phyloP scores from a whole-genome alignment of 805 yeast genomes.

The Yamadazyma sp. region DNA sequence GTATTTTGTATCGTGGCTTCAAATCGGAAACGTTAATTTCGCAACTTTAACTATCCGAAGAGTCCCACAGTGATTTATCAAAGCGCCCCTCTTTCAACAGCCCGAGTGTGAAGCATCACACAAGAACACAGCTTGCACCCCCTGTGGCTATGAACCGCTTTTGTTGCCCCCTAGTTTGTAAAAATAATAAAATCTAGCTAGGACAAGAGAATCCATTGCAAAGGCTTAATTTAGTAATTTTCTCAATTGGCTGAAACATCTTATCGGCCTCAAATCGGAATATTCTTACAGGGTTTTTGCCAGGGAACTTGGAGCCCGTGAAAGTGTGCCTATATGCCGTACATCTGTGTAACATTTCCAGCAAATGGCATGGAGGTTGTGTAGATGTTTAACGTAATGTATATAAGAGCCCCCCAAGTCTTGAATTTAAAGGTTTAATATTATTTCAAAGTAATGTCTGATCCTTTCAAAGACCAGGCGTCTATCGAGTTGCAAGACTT shows the following conservation, averaged over 20 bases:
- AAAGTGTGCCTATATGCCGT: neutral
- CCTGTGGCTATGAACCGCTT: too few species aligned
- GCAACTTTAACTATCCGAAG: too few species aligned
- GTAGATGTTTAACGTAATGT: neutral
- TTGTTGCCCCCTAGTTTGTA: too few species aligned
- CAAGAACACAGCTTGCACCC: too few species aligned
- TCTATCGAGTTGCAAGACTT: constrained; percentile 5
- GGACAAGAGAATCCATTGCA: constrained; percentile 14
- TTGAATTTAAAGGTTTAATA: constrained; percentile 78
- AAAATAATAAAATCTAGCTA: too few species aligned
- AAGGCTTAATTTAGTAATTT: constrained; percentile 15
- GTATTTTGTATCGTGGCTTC: too few species aligned
- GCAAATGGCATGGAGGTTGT: too few species aligned
- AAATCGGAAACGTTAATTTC: too few species aligned
- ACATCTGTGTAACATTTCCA: neutral
- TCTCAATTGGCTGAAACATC: constrained; percentile 10
- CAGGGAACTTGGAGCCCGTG: neutral
- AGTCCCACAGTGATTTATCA: too few species aligned
- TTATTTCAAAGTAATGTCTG: constrained; percentile 78
- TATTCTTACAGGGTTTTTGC: neutral
- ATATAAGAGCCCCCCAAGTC: constrained; percentile 65
- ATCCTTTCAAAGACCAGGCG: constrained; percentile 6
- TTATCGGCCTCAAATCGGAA: constrained; percentile 8
- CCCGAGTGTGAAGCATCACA: too few species aligned
- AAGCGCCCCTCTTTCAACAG: too few species aligned